These are phyloP conservation scores for Clausena lansium DNA, from an alignment of 345 rosid species.

Conservation along the genomic window DNA sequence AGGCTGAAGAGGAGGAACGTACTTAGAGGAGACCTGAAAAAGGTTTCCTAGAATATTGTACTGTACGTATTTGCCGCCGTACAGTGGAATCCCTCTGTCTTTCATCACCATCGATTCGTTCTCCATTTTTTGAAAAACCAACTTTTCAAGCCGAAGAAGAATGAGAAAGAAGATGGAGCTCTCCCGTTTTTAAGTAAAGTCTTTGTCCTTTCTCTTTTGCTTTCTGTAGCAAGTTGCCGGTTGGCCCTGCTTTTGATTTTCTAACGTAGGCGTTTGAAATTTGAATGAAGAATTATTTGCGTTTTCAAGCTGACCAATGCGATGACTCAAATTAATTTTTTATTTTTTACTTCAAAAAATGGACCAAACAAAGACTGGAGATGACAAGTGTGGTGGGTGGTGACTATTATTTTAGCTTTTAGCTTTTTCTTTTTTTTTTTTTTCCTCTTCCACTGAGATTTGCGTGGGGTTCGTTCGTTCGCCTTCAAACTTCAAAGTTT, in stretches of 20 bases:
- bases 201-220: neutral
- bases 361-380: no score
- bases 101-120: conserved; percentile 25
- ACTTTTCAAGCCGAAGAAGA: neutral
- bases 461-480: neutral
- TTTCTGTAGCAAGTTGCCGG: neutral
- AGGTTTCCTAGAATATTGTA: conserved; percentile 65
- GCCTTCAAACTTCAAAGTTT: neutral
- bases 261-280: conserved; percentile 1
- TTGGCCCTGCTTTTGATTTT: neutral
- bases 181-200: neutral
- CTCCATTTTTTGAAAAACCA: conserved; percentile 30
- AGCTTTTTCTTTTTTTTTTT: neutral
- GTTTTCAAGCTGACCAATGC: neutral
- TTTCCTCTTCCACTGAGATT: neutral
- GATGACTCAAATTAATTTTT: no score
- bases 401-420: neutral
- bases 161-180: neutral
- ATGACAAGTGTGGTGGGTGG: no score
- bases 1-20: conserved; percentile 79
- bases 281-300: neutral
- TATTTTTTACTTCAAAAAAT: no score
- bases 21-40: conserved; percentile 68
- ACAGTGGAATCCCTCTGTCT: conserved; percentile 25
- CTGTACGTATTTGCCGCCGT: conserved; percentile 54